Conservation (phyloP, 768 basidiomycete genomes). For the Guyanaporus albipodus region DNA sequence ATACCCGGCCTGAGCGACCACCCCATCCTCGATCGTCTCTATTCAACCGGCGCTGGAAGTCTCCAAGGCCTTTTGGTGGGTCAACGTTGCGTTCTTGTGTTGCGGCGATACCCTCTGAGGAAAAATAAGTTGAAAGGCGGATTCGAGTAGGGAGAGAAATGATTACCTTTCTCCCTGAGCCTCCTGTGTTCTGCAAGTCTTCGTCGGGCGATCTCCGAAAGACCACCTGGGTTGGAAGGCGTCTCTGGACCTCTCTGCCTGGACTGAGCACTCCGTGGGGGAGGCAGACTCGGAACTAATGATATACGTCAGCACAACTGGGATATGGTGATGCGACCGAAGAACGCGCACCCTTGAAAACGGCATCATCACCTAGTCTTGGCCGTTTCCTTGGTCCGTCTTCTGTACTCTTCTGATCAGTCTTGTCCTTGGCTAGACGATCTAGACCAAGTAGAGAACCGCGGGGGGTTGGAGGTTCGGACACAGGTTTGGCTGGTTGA, state of each 20-base stretch:
- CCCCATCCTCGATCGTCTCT: constrained; percentile 57
- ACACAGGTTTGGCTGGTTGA: constrained; percentile 65
- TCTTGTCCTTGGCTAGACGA: constrained; percentile 83
- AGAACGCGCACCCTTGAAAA: constrained; percentile 75
- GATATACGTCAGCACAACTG: not conserved
- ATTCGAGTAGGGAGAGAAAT: not conserved
- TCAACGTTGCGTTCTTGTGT: constrained; percentile 51
- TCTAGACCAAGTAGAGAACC: constrained; percentile 85
- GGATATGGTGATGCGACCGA: not conserved
- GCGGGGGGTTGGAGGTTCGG: constrained; percentile 74
- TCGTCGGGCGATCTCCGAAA: constrained; percentile 70
- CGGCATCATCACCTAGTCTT: constrained; percentile 55
- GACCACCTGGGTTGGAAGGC: constrained; percentile 87
- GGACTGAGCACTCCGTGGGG: constrained; percentile 47
- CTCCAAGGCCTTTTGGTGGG: constrained; percentile 76
- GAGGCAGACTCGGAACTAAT: constrained; percentile 76
- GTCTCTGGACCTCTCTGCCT: constrained; percentile 86
- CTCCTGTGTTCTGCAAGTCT: constrained; percentile 75
- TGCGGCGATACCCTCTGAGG: constrained; percentile 72
- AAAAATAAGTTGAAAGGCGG: not conserved
- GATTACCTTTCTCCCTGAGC: constrained; percentile 60
- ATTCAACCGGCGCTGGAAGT: constrained; percentile 92
- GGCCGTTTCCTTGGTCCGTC: constrained; percentile 60
- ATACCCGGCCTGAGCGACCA: constrained; percentile 35
- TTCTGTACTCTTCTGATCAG: constrained; percentile 48